Base-by-base conservation (phyloP, 108 stramenopile genomes). In the Epipyxis sp. region DNA sequence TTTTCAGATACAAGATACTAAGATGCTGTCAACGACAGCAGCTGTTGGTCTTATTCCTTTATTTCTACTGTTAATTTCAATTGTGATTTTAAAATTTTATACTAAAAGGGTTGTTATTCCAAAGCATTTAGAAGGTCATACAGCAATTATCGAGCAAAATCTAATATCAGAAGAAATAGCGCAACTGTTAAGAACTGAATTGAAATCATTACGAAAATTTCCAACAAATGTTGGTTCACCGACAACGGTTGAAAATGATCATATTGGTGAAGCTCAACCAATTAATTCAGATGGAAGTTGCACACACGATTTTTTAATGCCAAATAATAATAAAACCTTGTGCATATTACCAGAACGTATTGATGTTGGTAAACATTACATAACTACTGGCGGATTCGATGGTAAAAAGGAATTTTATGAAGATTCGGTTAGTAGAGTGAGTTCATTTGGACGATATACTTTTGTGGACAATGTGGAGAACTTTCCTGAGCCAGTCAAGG, bases 271-370 rank as follows among this genome's bases (percentile, higher is more conserved):
- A 50, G 81, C 77, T 16, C 39, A 69, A n/a, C 41, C 50, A 10
- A 74, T 81, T 29, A 40, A 25, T n/a, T 1, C 29, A 1, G 77
- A 69, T 59, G 77, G 65, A 1, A 78, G n/a, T 1, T 82, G 81
- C 58, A 20, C 76, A 0, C 81, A 82, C 37, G 42, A 57, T 30
- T 82, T 77, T 42, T 16, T 82, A 0, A 40, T 82, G 1, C 81
- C 81, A 0, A 43, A 78, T 35, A 3, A 37, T 10, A 72, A 74
- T 25, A 35, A 40, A 44, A 82, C 65, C 16, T 29, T 25, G 16
- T 82, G 81, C 77, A 82, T 82, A 25, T 40, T 82, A 16, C 77
- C 81, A 1, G n/a, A 76, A 1, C 30, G 81, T 1, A 69, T 82
- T 10, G 81, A 82, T 40, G 61, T 82, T 1, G 81, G 74, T 1